Evolutionary conservation across 371 early-diverging fungal species (phyloP), one percentile per base, ranked within the genome.

Genomic region (Hamiltosporidium magnivora): DNA sequence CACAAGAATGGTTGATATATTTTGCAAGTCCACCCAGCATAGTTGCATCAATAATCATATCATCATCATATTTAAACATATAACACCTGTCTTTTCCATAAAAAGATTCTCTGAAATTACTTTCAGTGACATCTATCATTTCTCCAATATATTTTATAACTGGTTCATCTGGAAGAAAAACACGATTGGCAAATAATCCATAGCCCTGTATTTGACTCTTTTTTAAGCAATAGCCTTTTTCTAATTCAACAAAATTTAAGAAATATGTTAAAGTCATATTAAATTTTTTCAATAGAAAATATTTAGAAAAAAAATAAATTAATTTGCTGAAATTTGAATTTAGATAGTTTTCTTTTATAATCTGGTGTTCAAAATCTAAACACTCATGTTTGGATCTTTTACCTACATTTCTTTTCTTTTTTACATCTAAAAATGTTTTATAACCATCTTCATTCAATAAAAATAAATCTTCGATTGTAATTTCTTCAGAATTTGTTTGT

Each of bases 1-100:
- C 54, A 61, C 75, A 74, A 9, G 64, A 62, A 52, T 74, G 75
- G 42, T 74, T 74, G 38, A 74, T 66, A 58, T 49, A 74, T 54
- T 69, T 63, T 14, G 75, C 71, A 36, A 54, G 14, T 43, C 71
- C 71, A 1, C 75, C 72, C 8, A 14, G 36, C 41, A 71, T 36
- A 42, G 75, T 71, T 8, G 75, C 75, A 59, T 74, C 75, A 42
- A 74, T 56, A 39, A 74, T 58, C 43, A 62, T 40, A 12, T 74
- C 64, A 41, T 66, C 54, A 58, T 64, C 44, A 6, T 67, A 41
- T 36, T 12, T 63, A 54, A 74, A 74, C 66, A 74, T 60, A 54
- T 74, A 74, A 43, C 59, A 44, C 11, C 59, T 58, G 9, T 71
- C 39, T 14, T 61, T 66, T 2, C 63, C 63, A 52, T 74, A 74